These are phyloP conservation scores for Cryomyces minteri DNA, from an alignment of 495 filamentous ascomycete species.

Conservation along the genomic window DNA sequence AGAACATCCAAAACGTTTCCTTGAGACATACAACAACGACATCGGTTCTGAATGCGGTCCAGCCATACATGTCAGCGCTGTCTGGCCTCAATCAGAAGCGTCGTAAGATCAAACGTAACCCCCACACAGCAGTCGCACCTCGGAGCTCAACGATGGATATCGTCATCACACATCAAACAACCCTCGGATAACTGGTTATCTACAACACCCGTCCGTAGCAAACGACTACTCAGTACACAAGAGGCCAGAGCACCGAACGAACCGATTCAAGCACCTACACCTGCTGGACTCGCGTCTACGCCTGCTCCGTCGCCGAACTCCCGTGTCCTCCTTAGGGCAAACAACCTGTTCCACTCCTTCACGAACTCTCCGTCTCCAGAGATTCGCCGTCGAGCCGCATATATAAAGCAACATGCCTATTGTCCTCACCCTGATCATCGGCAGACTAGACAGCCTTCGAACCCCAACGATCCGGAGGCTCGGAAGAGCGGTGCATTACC, in stretches of 20 bases:
- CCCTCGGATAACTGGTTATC: too few relatives aligned
- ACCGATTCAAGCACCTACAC: not conserved
- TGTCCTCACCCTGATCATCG: conserved; percentile 81
- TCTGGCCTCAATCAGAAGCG: not conserved
- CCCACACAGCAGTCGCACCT: not conserved
- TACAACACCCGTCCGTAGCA: too few relatives aligned
- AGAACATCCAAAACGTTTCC: too few relatives aligned
- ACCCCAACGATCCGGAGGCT: conserved; percentile 41
- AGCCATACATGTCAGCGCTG: not conserved
- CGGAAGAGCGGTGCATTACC: conserved; percentile 36
- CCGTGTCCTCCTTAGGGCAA: conserved; percentile 38
- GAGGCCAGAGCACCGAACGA: not conserved
- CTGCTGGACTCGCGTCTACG: conserved; percentile 1
- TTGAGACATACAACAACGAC: not conserved
- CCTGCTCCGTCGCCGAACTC: not conserved
- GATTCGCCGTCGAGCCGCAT: conserved; percentile 69
- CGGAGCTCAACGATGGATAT: not conserved
- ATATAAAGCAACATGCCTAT: conserved; percentile 75
- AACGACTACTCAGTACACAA: too few relatives aligned
- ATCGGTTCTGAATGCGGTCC: not conserved
- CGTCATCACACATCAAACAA: too few relatives aligned
- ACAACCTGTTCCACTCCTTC: conserved; percentile 88
- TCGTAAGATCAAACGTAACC: not conserved
- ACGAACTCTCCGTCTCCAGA: conserved; percentile 69
- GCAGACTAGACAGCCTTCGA: conserved; percentile 38